These are phyloP conservation scores for Diaporthe sp. DNA, from an alignment of 2,329 filamentous ascomycete species.

Conservation along the genomic window DNA sequence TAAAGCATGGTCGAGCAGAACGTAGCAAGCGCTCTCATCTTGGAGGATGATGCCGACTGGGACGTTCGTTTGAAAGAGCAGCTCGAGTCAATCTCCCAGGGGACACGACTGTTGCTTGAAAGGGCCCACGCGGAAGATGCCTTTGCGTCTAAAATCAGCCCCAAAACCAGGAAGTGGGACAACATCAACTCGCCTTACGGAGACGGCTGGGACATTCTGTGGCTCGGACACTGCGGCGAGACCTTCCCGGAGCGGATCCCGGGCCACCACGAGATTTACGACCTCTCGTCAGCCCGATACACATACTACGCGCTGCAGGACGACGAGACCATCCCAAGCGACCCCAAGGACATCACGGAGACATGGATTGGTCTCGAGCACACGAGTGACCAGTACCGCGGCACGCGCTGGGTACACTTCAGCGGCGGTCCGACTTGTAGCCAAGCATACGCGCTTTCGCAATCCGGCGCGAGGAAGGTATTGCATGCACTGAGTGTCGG, in stretches of 20 bases:
- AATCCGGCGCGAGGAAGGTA: slow-evolving; percentile 39
- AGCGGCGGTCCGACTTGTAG: slow-evolving; percentile 41
- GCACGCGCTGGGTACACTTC: slow-evolving; percentile 41
- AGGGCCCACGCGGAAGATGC: slow-evolving; percentile 37
- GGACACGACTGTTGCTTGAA: slow-evolving; percentile 49
- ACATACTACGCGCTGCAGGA: slow-evolving; percentile 39
- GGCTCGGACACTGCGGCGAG: slow-evolving; percentile 55
- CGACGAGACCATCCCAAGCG: slow-evolving; percentile 35
- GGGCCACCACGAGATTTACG: slow-evolving; percentile 37
- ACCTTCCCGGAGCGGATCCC: slow-evolving; percentile 41
- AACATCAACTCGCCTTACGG: slow-evolving; percentile 45
- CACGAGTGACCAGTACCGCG: slow-evolving; percentile 8
- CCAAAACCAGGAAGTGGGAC: neutral
- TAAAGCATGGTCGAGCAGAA: slow-evolving; percentile 51
- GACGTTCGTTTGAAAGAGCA: slow-evolving; percentile 53
- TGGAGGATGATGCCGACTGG: slow-evolving; percentile 58
- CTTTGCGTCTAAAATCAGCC: slow-evolving; percentile 9
- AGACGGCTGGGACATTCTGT: slow-evolving; percentile 54
- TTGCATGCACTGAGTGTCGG: slow-evolving; percentile 39
- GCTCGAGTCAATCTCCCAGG: slow-evolving; percentile 49
- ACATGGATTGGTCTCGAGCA: slow-evolving; percentile 40
- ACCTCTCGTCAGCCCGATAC: slow-evolving; percentile 34
- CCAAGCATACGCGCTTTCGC: slow-evolving; percentile 38
- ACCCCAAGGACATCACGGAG: neutral
- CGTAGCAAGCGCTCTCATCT: slow-evolving; percentile 52